Base-by-base conservation (phyloP, 495 filamentous ascomycete genomes). In the Aspergillus steynii region DNA sequence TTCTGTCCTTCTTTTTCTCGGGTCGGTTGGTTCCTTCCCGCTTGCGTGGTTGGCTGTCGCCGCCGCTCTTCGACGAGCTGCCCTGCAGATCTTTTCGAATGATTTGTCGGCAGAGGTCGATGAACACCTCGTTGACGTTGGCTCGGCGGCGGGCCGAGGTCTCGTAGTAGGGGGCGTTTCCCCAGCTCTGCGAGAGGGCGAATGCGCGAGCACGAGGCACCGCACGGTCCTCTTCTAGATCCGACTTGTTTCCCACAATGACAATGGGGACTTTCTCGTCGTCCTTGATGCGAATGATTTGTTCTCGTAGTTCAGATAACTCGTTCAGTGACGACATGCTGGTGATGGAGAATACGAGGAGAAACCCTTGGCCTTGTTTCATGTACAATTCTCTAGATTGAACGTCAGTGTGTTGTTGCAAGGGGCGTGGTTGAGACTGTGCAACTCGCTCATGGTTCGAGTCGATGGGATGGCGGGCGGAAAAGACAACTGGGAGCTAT, bases 271-370 rank as follows among this genome's bases (percentile, higher is more conserved):
- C 87, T 53, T 86, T 88, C 59, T 91, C 88, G 73, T 96, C 92
- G 71, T 96, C 93, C 78, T 98, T 99, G 74, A 98, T 97, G 58
- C 92, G 92, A 60, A 96, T 89, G 68, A 99, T 98, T 76, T 97
- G 93, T 68, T 98, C 95, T 53, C 93, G 89, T 53, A 99, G 84
- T 68, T 92, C 90, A 62, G 86, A 82, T 26, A 99, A 87, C 71
- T 99, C 95, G 67, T 87, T 85, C 29, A 99, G 82, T 53, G 92
- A 96, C 66, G 87, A 88, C 68, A 85, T 82, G 67, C 90, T 95
- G 32, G 93, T 96, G 69, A 98, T 99, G 69, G 91, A 96, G 80
- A 98, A 99, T 63, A 98, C 95, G 56, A 99, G 84, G 59, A 99
- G 86, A 76, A 99, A 99, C 2, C 96, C 95, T 81, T 99, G 95